A percentile compares a stretch with the other conserved stretches of the same genome.
These are phyloP conservation scores for Terana coerulea DNA, from an alignment of 768 basidiomycete genomes.

Conservation along the genomic window DNA sequence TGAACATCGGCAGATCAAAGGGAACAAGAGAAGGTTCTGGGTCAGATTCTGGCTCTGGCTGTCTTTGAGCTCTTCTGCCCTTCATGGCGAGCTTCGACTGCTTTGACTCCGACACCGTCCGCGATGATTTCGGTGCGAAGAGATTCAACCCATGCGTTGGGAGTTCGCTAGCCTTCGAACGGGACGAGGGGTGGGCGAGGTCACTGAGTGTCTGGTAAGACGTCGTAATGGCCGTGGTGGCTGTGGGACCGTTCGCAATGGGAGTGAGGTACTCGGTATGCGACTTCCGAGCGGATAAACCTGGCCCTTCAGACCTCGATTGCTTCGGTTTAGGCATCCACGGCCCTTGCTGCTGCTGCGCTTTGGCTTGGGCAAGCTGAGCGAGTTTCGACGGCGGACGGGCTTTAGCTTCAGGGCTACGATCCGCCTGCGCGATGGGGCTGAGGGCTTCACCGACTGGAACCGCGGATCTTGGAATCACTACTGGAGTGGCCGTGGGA, in stretches of 20 bases:
- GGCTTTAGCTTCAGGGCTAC: conserved; percentile 6
- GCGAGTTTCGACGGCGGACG: conserved; percentile 64
- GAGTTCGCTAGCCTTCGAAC: conserved; percentile 17
- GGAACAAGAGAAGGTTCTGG: conserved; percentile 22
- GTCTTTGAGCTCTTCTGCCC: conserved; percentile 54
- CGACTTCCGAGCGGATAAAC: conserved; percentile 36
- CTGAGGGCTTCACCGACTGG: neutral
- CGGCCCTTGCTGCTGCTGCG: conserved; percentile 28
- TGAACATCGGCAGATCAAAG: conserved; percentile 53
- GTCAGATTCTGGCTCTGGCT: conserved; percentile 37
- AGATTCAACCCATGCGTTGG: neutral
- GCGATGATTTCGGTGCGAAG: conserved; percentile 2
- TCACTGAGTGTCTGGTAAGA: conserved; percentile 71
- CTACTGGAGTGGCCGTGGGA: no score
- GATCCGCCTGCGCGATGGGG: neutral
- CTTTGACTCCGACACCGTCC: conserved; percentile 35
- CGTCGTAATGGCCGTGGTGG: conserved; percentile 81
- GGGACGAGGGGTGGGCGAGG: conserved; percentile 38
- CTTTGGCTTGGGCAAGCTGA: conserved; percentile 63
- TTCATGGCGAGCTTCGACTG: conserved; percentile 78
- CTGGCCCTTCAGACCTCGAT: conserved; percentile 17
- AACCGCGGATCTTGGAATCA: no score
- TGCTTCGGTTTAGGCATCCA: conserved; percentile 24
- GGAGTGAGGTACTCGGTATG: conserved; percentile 73
- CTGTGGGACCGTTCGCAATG: conserved; percentile 79